phyloP scores from a whole-genome alignment of 148 eudicot genomes.

The Drosera capensis region DNA sequence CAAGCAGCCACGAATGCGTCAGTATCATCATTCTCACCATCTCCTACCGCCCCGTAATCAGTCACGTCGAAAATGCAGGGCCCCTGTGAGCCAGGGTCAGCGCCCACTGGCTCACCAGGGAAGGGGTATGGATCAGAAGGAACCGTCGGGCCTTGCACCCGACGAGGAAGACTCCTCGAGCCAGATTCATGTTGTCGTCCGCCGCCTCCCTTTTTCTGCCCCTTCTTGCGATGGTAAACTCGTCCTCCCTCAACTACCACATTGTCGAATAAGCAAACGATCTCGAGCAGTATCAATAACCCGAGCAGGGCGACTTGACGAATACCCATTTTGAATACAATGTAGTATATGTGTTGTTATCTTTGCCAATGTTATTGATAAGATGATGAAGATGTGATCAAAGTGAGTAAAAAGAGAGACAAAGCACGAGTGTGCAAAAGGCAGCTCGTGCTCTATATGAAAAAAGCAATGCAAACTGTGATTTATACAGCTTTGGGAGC shows the following conservation, averaged over 20 bases:
- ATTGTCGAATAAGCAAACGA: neutral
- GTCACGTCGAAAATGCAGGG: constrained; percentile 58
- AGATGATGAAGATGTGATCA: too few species aligned
- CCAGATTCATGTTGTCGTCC: neutral
- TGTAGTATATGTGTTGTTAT: too few species aligned
- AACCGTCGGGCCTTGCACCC: too few species aligned
- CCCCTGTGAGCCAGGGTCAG: constrained; percentile 17
- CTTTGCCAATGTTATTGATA: too few species aligned
- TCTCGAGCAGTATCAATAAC: neutral
- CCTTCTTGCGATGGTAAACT: neutral
- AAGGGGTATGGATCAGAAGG: constrained; percentile 12
- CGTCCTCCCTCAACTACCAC: neutral
- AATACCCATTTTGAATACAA: too few species aligned
- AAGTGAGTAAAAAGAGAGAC: too few species aligned
- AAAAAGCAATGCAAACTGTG: neutral
- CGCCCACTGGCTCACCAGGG: constrained; percentile 7
- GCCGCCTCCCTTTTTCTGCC: neutral
- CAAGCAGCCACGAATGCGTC: constrained; percentile 60
- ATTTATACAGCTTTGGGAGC: neutral
- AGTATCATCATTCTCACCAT: constrained; percentile 62
- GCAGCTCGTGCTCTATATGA: neutral
- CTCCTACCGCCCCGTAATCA: constrained; percentile 65
- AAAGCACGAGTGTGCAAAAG: too few species aligned
- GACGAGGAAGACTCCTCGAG: too few species aligned
- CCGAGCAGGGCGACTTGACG: neutral